Evolutionary conservation across 2,329 filamentous ascomycete species (phyloP).

Genomic region (Microsporum ferrugineum): DNA sequence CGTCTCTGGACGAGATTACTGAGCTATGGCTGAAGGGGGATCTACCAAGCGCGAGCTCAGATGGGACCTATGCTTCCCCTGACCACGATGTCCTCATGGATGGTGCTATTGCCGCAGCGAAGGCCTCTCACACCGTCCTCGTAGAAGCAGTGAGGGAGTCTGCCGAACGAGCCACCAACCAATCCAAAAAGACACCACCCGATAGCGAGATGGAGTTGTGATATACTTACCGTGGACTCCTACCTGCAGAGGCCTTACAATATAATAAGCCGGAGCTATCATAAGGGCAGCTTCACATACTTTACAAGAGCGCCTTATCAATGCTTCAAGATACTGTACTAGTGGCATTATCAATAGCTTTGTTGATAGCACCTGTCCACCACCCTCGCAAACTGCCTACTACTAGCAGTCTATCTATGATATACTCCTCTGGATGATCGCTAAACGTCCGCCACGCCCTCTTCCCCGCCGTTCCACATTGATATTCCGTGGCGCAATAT

Average conservation of each 20-base stretch:
- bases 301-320: too few species aligned
- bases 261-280: background rate
- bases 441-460: conserved; percentile 1
- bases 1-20: conserved; percentile 77
- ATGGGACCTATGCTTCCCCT: conserved; percentile 26
- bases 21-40: conserved; percentile 88
- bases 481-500: background rate
- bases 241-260: background rate
- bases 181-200: conserved; percentile 4
- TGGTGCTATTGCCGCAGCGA: conserved; percentile 51
- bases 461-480: background rate
- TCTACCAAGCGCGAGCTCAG: conserved; percentile 26
- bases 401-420: background rate
- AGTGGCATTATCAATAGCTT: background rate
- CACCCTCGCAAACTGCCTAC: background rate
- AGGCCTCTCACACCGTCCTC: conserved; percentile 48
- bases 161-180: conserved; percentile 30
- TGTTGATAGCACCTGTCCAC: background rate
- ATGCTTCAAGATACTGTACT: background rate
- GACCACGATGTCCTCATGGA: conserved; percentile 47
- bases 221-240: background rate
- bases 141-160: conserved; percentile 51
- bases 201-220: background rate
- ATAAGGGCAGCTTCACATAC: too few species aligned
- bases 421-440: background rate